phyloP scores from a whole-genome alignment of 169 alveolate genomes.

The Fabrea salina region DNA sequence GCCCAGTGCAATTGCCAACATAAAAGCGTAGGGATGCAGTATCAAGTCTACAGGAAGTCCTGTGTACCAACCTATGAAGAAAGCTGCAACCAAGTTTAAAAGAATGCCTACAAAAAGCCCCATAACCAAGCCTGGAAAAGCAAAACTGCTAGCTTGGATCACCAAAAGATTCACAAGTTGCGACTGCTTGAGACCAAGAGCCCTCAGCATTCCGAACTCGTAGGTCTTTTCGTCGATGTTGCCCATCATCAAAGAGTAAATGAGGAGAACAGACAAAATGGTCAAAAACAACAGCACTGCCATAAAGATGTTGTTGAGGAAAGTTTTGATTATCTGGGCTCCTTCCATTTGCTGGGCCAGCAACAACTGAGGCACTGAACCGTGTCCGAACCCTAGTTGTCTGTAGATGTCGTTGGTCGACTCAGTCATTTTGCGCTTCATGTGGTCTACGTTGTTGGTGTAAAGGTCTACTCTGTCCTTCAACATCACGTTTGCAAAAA shows the following conservation, averaged over 20 bases:
- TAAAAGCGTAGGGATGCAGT: conserved; percentile 53
- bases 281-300: conserved; percentile 69
- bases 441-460: neutral
- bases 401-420: conserved; percentile 28
- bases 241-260: conserved; percentile 81
- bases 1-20: conserved; percentile 59
- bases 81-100: conserved; percentile 56
- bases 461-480: conserved; percentile 36
- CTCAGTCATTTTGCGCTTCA: conserved; percentile 11
- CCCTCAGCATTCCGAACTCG: conserved; percentile 86
- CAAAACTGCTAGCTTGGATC: conserved; percentile 61
- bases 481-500: conserved; percentile 25
- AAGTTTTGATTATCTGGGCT: conserved; percentile 41
- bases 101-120: conserved; percentile 72
- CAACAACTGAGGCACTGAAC: conserved; percentile 7
- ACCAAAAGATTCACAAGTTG: conserved; percentile 42
- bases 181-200: conserved; percentile 42
- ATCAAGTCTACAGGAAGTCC: conserved; percentile 44
- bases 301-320: conserved; percentile 66
- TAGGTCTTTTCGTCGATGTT: conserved; percentile 86
- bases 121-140: conserved; percentile 74
- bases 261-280: conserved; percentile 69
- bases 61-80: conserved; percentile 50
- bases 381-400: neutral
- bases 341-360: conserved; percentile 26